Evolutionary conservation across 192 early-diverging fungal genomes (phyloP), one percentile per base, ranked within the genome.

Genomic region (Endogone sp.): DNA sequence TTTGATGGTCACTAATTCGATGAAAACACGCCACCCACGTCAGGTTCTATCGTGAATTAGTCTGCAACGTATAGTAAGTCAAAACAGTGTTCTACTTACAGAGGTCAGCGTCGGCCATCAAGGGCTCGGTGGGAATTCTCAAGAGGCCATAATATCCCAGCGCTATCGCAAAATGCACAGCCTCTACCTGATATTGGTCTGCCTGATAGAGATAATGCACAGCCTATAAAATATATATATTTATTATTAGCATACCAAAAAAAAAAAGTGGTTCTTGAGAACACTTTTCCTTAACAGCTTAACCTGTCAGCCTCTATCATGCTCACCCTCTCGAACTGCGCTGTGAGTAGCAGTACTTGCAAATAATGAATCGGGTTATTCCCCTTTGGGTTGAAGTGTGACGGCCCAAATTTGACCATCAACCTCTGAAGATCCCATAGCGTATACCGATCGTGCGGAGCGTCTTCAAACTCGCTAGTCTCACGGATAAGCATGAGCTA

Each of bases 151-250:
- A 87, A 75, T 92, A 88, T 2, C 86, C 90, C 74, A 96, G 75
- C 1, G 89, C 83, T 54, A 97, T 86, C 20, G 92, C 94, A 80
- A 97, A 91, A 72, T 98, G 96, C 10, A 98, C 87, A 16, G 94
- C 94, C 65, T 99, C 96, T 8, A 93, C 73, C 16, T 81, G 78
- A 72, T 81, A 90, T 4, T 70, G 76, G 22, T 86, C 88, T 24
- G 81, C 71, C 62, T 85, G 84, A 49, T 81, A 81, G 23, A 96
- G 80, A 67, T 93, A 90, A 55, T 87, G 78, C 23, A 96, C 78
- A 9, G 95, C 95, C 72, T 83, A 62, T 27, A 23, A n/a, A n/a
- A n/a, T n/a, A n/a, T n/a, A n/a, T n/a, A n/a, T n/a, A n/a, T 56
- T 30, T 37, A 8, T 20, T 2, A 3, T 58, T 27, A 26, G 2